Base-by-base conservation (phyloP, 192 early-diverging fungal species). In the Geranomyces variabilis region DNA sequence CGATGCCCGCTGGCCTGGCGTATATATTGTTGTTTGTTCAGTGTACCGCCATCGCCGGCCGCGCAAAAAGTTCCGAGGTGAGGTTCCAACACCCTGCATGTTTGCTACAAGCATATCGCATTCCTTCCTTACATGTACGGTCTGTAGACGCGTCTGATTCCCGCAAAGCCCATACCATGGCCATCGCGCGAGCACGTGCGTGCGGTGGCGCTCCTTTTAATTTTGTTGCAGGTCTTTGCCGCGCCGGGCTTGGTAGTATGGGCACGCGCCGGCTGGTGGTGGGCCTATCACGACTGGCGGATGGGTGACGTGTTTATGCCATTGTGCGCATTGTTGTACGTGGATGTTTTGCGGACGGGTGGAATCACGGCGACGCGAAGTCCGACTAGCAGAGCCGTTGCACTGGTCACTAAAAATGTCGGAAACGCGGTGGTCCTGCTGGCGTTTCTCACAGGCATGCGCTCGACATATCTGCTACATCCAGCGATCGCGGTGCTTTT, bases 401-500 rank as follows among this genome's bases (percentile, higher is more conserved):
- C 64, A 47, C 9, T 22, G n/a, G 17, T 30, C 0, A 44, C 43
- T 12, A 6, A 43, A 12, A 47, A 8, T 8, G 22, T 66, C 12
- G 43, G 17, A n/a, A 21, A 21, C 13, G 33, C 17, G 13, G 5
- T 66, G 12, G 33, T 66, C 17, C 24, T 53, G 51, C 51, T 53
- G n/a, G 51, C 51, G 24, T 26, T 66, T 66, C 45, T 66, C 10
- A 43, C 31, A 43, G 64, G 64, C 10, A 47, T 43, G 1, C 30
- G 43, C 33, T 8, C 31, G 30, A 66, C 64, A 4, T 66, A 66
- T 47, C 12, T 66, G 17, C 15, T 30, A 12, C 43, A 43, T 66
- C 43, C 24, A 13, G 64, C 64, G 17, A 47, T 66, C 43, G 22
- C 33, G n/a, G 60, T 30, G 31, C 60, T 62, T 4, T 47, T 66